phyloP scores from a whole-genome alignment of 352 stramenopile genomes.

The Pythium oligandrum region DNA sequence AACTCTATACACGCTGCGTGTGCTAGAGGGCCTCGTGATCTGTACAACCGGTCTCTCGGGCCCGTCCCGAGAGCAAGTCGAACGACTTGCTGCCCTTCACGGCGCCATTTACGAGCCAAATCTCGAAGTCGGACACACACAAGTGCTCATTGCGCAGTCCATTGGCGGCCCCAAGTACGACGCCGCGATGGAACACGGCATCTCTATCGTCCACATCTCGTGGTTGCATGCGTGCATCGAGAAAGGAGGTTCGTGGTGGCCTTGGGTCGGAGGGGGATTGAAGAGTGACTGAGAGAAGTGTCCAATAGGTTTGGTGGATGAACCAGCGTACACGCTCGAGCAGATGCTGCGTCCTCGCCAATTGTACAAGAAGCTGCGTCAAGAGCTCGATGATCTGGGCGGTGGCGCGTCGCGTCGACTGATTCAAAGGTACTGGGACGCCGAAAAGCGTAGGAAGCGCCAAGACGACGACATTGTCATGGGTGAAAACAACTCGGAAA shows the following conservation, averaged over 20 bases:
- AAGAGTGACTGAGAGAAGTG: too few species aligned
- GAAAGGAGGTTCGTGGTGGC: constrained; percentile 6
- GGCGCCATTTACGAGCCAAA: constrained; percentile 53
- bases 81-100: constrained; percentile 31
- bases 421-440: constrained; percentile 21
- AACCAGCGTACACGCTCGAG: constrained; percentile 42
- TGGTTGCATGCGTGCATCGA: constrained; percentile 73
- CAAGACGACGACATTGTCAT: background rate
- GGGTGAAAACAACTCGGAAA: background rate
- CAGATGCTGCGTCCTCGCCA: constrained; percentile 25
- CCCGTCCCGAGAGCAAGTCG: constrained; percentile 47
- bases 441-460: background rate
- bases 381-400: constrained; percentile 29
- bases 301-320: constrained; percentile 26
- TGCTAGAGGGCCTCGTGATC: constrained; percentile 58
- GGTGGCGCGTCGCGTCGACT: constrained; percentile 23
- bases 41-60: constrained; percentile 60
- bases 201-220: constrained; percentile 63
- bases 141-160: constrained; percentile 55
- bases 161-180: constrained; percentile 61
- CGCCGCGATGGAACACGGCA: constrained; percentile 41
- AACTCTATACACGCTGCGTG: constrained; percentile 25
- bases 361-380: constrained; percentile 32
- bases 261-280: too few species aligned
- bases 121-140: constrained; percentile 55